A percentile compares a stretch with the other conserved stretches of the same genome.
Conservation (phyloP, 2,329 filamentous ascomycete species). For the Cercospora beticola region DNA sequence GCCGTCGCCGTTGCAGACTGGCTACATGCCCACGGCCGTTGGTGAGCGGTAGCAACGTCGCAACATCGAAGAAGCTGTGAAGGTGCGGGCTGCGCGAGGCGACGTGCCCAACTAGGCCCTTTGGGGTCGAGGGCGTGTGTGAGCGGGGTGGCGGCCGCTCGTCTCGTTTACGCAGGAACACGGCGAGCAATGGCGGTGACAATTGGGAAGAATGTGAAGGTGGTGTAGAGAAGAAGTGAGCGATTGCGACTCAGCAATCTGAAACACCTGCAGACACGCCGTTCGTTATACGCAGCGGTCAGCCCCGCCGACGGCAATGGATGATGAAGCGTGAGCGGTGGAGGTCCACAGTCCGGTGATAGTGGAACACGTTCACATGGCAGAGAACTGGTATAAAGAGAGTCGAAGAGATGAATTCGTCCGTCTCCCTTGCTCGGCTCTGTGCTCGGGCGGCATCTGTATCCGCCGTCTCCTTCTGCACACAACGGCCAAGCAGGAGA, state of each 20-base stretch:
- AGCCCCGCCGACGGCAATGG: too few species aligned
- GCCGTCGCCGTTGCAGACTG: slow-evolving; percentile 1
- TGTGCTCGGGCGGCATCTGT: background rate
- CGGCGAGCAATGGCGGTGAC: background rate
- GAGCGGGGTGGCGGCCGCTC: background rate
- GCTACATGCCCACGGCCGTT: slow-evolving; percentile 3
- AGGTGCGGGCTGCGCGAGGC: background rate
- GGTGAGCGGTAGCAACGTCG: background rate
- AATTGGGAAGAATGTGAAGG: background rate
- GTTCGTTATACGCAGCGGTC: background rate
- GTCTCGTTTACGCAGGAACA: background rate
- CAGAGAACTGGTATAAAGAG: background rate
- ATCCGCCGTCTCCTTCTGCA: background rate
- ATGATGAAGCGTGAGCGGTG: too few species aligned
- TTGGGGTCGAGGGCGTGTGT: background rate
- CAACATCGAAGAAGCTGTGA: slow-evolving; percentile 2
- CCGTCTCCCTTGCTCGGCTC: background rate
- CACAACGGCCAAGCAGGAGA: background rate
- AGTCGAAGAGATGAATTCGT: background rate
- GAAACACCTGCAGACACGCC: background rate
- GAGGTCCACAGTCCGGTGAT: background rate
- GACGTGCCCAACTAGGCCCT: background rate
- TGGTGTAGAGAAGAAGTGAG: background rate
- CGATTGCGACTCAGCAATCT: background rate
- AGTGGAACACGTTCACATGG: background rate